Evolutionary conservation across 2,329 filamentous ascomycete genomes (phyloP), one percentile per base, ranked within the genome.

Genomic region (Penicillium sumatraense): DNA sequence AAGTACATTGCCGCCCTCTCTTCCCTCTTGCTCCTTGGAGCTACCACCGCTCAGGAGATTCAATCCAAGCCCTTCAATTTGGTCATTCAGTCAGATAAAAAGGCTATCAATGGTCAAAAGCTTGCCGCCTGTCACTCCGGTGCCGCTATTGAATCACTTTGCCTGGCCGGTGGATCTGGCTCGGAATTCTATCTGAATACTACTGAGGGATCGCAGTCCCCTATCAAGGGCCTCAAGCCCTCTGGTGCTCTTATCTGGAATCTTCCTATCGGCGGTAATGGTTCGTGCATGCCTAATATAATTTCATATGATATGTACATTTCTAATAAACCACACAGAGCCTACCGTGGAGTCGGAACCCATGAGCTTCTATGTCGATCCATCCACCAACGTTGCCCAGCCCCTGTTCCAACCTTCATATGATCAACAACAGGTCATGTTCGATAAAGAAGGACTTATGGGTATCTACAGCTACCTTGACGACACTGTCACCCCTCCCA

Each of bases 101-200:
- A 62, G 5, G 68, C 70, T 2, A 58, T 75, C 50, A 72, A 80
- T 46, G 74, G 74, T 51, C 44, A 65, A 11, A 67, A 69, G 6
- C 72, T 81, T 14, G 63, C 62, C 5, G 64, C 79, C 52, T 82
- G 79, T 66, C 79, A 81, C 62, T 71, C 74, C 55, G 80, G 80
- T 26, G 79, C 80, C 18, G 79, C 73, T 4, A 79, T 81, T 50
- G 78, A 81, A 62, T 73, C 69, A 10, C 74, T 81, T 51, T 81
- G 80, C 58, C 57, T 78, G 16, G 55, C 61, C 45, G 55, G 63
- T 40, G 29, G 53, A 47, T 46, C 40, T 31, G 35, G 35, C 14
- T 36, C 57, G 60, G 33, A 64, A 56, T 46, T 56, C 47, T 56
- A 66, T 35, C 68, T 74, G 58, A 77, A 77, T 62, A 68, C 69